Base-by-base conservation (phyloP, 495 filamentous ascomycete genomes). In the Amniculicola lignicola region DNA sequence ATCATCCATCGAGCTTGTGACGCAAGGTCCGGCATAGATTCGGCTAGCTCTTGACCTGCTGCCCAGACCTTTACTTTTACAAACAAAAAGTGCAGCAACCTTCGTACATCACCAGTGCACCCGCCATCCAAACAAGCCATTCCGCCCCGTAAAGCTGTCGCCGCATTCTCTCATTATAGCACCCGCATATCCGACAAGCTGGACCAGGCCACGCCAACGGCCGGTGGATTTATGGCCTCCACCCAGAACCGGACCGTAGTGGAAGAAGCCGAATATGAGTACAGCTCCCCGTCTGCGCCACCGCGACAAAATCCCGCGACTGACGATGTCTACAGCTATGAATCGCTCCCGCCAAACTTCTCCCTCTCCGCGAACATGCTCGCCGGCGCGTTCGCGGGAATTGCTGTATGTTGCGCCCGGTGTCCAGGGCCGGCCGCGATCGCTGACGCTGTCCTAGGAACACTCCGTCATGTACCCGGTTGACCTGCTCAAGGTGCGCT, bases 391-490 rank as follows among this genome's bases (percentile, higher is more conserved):
- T 96, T 97, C 72, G 93, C 93, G 43, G 93, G 93, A 49, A 95
- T 99, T 66, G 90, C 90, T 70, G 93, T 97, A 84, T 65, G 83
- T 64, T 14, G 36, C 46, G 37, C 28, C 38, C 23, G 7, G 16
- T 18, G 37, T 33, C 29, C n/a, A 7, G 29, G 29, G 29, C 7
- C 19, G 37, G 37, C 37, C 9, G 9, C 6, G 9, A 38, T n/a
- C n/a, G n/a, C 54, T 60, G 49, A 60, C 57, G 4, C n/a, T 15
- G 40, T 19, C 19, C 29, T 57, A 74, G 72, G 87, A 92, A 73
- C 89, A 92, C 71, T 92, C 91, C 45, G 89, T 94, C 58, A 96
- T 99, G 93, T 99, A 99, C 64, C 93, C 93, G 7, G 87, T 99
- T 59, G 93, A 99, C 74, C 82, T 95, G 58, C 84, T 99, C 53